A percentile compares a stretch with the other conserved stretches of the same genome.
Conservation (phyloP, 2,329 filamentous ascomycete genomes). For the Venturia asperata region DNA sequence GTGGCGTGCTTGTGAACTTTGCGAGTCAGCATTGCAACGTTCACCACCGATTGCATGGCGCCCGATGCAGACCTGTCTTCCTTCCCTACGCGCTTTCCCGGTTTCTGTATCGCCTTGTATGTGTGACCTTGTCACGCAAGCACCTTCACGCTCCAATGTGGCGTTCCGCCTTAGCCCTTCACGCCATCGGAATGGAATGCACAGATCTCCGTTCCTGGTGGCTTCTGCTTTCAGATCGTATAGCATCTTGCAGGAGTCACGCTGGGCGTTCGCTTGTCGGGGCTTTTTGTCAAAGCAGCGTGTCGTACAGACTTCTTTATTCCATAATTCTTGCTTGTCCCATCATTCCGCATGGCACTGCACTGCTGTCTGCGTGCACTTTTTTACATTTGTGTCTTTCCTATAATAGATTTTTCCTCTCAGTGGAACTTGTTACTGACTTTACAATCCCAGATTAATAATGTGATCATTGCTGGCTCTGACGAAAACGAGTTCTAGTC, state of each 20-base stretch:
- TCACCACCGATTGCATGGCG: not conserved
- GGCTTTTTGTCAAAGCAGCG: not conserved
- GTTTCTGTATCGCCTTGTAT: not conserved
- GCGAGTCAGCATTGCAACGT: not conserved
- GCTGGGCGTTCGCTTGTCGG: not conserved
- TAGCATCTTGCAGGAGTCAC: not conserved
- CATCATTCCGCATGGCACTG: not conserved
- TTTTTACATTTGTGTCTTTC: too few relatives aligned
- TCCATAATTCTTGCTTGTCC: not conserved
- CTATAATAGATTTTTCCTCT: too few relatives aligned
- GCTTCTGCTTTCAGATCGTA: not conserved
- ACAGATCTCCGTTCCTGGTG: not conserved
- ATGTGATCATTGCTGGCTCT: conserved; percentile 83
- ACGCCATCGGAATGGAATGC: too few relatives aligned
- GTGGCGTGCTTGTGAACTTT: not conserved
- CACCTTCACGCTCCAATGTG: not conserved
- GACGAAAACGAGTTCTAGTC: conserved; percentile 79
- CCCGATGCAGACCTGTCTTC: too few relatives aligned
- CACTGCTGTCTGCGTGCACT: too few relatives aligned
- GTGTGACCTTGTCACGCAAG: not conserved
- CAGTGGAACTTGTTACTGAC: not conserved
- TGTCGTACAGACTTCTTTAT: not conserved
- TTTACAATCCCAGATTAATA: conserved; percentile 55
- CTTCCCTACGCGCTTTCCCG: not conserved
- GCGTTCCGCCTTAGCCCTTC: not conserved